A percentile compares a stretch with the other conserved stretches of the same genome.
Conservation (phyloP, 805 yeast species). For the Wickerhamomyces alni region DNA sequence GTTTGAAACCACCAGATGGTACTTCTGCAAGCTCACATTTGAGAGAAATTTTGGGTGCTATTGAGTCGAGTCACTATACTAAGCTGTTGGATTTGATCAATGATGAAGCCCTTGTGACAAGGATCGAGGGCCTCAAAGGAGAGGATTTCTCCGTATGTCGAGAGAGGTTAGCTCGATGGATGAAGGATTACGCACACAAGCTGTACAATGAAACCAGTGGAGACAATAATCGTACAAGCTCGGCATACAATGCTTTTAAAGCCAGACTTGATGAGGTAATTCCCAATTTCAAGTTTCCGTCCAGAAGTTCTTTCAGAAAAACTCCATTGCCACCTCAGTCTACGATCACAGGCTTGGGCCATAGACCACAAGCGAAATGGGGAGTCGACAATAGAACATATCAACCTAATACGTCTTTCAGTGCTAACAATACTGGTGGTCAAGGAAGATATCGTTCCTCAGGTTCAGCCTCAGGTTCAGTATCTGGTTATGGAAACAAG, state of each 20-base stretch:
- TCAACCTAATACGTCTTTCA: neutral
- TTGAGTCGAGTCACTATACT: neutral
- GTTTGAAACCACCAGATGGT: neutral
- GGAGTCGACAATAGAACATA: conserved; percentile 1
- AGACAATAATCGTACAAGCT: neutral
- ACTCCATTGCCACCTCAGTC: conserved; percentile 7
- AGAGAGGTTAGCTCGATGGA: neutral
- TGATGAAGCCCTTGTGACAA: neutral
- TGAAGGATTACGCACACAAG: neutral
- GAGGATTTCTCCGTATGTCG: neutral
- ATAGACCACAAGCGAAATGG: conserved; percentile 5
- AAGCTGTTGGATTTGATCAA: neutral
- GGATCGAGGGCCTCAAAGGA: neutral
- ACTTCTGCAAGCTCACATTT: neutral
- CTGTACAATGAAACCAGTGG: neutral
- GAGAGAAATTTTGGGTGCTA: neutral
- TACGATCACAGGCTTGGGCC: conserved; percentile 3
- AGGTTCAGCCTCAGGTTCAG: neutral
- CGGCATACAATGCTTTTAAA: neutral
- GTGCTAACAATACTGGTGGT: neutral
- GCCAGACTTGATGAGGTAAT: neutral
- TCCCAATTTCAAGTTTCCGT: neutral
- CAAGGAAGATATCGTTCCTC: neutral
- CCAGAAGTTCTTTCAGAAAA: neutral
- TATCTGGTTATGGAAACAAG: neutral